Conservation (phyloP, 768 basidiomycete genomes). For the Hygrophoropsis aurantiaca region DNA sequence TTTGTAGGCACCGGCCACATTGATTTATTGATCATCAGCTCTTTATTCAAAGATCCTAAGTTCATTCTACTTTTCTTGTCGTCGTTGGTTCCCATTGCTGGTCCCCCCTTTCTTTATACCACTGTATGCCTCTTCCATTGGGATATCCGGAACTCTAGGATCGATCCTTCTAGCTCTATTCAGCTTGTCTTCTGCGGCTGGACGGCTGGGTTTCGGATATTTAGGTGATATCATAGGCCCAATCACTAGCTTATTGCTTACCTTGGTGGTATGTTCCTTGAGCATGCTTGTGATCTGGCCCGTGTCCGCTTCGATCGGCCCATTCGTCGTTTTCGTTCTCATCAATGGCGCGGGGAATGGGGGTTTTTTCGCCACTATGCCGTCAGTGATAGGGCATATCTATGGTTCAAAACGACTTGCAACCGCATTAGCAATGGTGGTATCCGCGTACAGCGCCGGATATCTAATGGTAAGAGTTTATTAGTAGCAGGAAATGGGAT, state of each 20-base stretch:
- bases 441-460: constrained; percentile 30
- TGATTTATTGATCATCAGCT: constrained; percentile 14
- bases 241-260: constrained; percentile 23
- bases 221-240: constrained; percentile 31
- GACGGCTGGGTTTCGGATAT: constrained; percentile 27
- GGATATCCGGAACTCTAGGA: constrained; percentile 18
- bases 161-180: constrained; percentile 33
- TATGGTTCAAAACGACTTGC: constrained; percentile 27
- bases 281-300: constrained; percentile 32
- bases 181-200: constrained; percentile 34
- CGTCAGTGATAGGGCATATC: constrained; percentile 27
- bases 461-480: constrained; percentile 20
- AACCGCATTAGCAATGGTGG: constrained; percentile 34
- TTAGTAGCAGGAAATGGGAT: not conserved
- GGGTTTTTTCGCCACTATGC: constrained; percentile 34
- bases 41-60: constrained; percentile 28
- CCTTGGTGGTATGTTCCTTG: constrained; percentile 25
- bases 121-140: constrained; percentile 29
- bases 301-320: constrained; percentile 19
- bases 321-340: constrained; percentile 24
- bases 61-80: constrained; percentile 29
- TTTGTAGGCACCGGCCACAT: not conserved
- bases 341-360: constrained; percentile 30
- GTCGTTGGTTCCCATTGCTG: constrained; percentile 34
- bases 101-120: constrained; percentile 38